These are phyloP conservation scores for Polychaeton citri DNA, from an alignment of 2,329 filamentous ascomycete species.

Conservation along the genomic window DNA sequence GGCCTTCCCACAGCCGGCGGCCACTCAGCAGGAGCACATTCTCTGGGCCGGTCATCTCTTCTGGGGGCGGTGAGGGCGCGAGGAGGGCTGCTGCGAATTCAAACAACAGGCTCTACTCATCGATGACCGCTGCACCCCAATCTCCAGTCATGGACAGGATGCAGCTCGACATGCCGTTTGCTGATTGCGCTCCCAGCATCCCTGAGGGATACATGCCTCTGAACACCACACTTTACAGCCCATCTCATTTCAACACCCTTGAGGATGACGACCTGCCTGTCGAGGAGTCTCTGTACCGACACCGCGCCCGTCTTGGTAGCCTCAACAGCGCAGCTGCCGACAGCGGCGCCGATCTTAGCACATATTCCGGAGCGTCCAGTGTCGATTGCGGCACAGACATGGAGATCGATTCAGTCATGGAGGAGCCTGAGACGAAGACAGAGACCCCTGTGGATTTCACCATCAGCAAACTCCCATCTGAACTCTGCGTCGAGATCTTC, in stretches of 20 bases:
- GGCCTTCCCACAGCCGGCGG: not conserved
- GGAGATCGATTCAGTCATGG: slow-evolving; percentile 16
- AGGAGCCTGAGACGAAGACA: slow-evolving; percentile 1
- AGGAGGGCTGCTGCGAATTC: slow-evolving; percentile 16
- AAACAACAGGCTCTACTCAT: slow-evolving; percentile 5
- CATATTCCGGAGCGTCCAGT: slow-evolving; percentile 10
- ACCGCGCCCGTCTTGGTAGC: slow-evolving; percentile 15
- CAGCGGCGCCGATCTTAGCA: slow-evolving; percentile 22
- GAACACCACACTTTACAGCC: too few species aligned
- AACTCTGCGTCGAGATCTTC: slow-evolving; percentile 46
- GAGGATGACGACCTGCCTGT: slow-evolving; percentile 2
- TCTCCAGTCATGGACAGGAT: slow-evolving; percentile 13
- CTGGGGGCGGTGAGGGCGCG: slow-evolving; percentile 18
- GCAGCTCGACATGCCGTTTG: slow-evolving; percentile 17
- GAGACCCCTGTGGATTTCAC: slow-evolving; percentile 1
- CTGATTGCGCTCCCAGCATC: too few species aligned
- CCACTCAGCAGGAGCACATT: not conserved
- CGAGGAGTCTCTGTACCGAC: slow-evolving; percentile 10
- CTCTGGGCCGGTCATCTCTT: slow-evolving; percentile 1
- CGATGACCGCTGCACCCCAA: too few species aligned
- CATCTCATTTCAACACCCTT: slow-evolving; percentile 2
- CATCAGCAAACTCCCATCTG: slow-evolving; percentile 1
- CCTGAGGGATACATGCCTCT: too few species aligned
- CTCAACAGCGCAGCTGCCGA: slow-evolving; percentile 20
- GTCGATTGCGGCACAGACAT: slow-evolving; percentile 16